A percentile compares a stretch with the other conserved stretches of the same genome.
Conservation (phyloP, 2,329 filamentous ascomycete genomes). For the Diaporthe batatas region DNA sequence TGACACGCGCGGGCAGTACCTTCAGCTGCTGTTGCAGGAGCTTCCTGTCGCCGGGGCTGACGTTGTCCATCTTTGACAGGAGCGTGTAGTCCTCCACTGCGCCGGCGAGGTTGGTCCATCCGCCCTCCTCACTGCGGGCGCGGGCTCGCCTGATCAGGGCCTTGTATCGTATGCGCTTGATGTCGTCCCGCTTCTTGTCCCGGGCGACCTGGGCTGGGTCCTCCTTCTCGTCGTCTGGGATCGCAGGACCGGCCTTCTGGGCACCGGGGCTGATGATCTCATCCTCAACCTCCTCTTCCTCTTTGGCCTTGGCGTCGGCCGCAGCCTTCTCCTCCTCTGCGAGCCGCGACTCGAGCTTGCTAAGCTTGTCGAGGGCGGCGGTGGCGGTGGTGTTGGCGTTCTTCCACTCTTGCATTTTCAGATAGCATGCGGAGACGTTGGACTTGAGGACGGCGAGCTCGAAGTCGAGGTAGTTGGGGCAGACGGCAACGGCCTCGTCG, state of each 20-base stretch:
- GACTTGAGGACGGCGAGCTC: conserved; percentile 88
- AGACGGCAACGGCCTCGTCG: conserved; percentile 81
- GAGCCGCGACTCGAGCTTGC: conserved; percentile 63
- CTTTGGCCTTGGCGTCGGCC: conserved; percentile 60
- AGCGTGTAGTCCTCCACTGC: conserved; percentile 84
- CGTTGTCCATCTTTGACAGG: conserved; percentile 69
- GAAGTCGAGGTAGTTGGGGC: conserved; percentile 88
- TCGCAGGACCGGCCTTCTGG: conserved; percentile 59
- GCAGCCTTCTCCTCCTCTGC: conserved; percentile 56
- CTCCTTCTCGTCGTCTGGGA: conserved; percentile 46
- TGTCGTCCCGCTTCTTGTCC: conserved; percentile 67
- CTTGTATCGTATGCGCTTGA: conserved; percentile 84
- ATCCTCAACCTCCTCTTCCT: conserved; percentile 64
- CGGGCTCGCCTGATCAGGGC: conserved; percentile 84
- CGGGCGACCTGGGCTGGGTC: conserved; percentile 48
- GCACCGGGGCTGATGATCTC: conserved; percentile 73
- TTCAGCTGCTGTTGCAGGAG: conserved; percentile 76
- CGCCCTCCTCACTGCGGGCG: conserved; percentile 77
- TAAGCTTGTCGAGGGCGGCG: conserved; percentile 79
- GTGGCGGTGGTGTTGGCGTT: conserved; percentile 82
- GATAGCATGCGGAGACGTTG: conserved; percentile 89
- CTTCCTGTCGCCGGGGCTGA: conserved; percentile 75
- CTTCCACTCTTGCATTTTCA: conserved; percentile 89
- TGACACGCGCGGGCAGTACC: conserved; percentile 75
- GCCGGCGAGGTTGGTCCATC: conserved; percentile 84